Conservation (phyloP, 2,329 filamentous ascomycete genomes). For the Hypoxylon sp. region DNA sequence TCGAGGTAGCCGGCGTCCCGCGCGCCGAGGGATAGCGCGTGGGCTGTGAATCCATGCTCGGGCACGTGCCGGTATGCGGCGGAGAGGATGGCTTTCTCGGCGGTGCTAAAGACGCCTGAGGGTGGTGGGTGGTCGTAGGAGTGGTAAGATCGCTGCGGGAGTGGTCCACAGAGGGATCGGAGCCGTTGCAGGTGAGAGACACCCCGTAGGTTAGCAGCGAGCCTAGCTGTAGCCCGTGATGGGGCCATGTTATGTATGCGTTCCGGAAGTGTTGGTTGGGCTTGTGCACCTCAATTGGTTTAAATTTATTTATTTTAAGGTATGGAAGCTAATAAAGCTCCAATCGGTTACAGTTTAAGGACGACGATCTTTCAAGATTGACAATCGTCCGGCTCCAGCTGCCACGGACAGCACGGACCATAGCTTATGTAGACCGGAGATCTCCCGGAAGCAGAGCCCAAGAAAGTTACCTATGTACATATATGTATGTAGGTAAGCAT, state of each 20-base stretch:
- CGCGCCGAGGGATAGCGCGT: constrained; percentile 81
- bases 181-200: constrained; percentile 19
- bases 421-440: constrained; percentile 32
- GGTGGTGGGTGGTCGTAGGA: constrained; percentile 77
- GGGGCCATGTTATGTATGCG: constrained; percentile 46
- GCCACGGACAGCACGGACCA: constrained; percentile 11
- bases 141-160: constrained; percentile 71
- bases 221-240: constrained; percentile 47
- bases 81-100: constrained; percentile 83
- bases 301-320: background rate
- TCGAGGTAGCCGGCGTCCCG: constrained; percentile 88
- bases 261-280: background rate
- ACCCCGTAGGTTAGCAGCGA: constrained; percentile 32
- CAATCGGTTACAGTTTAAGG: background rate
- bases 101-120: constrained; percentile 72
- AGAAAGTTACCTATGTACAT: constrained; percentile 2
- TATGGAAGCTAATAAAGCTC: constrained; percentile 7
- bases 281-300: constrained; percentile 1
- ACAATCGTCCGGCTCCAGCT: constrained; percentile 20
- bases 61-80: constrained; percentile 86
- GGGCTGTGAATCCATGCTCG: constrained; percentile 82
- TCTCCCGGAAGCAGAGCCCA: constrained; percentile 30
- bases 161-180: background rate
- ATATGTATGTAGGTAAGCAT: too few relatives aligned
- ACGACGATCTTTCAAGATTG: constrained; percentile 22